Evolutionary conservation across 1,139 yeast species (phyloP), one percentile per base, ranked within the genome.

Genomic region (Hanseniaspora sp.): DNA sequence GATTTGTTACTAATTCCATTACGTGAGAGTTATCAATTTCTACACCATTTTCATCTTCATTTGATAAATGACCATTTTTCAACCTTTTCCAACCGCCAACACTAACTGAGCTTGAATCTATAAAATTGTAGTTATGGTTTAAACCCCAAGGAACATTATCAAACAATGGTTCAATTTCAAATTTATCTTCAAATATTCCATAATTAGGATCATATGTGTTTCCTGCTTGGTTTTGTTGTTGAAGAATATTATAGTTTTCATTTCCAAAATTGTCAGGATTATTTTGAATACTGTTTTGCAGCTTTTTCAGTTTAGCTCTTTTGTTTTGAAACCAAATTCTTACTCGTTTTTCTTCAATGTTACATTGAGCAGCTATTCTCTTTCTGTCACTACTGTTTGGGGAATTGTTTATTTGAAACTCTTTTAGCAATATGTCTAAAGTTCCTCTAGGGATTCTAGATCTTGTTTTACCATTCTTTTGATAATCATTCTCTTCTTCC

Each of bases 241-340:
- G 52, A 23, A 43, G 44, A 9, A 53, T 38, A 29, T 46, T 52
- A 44, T 48, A 7, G 17, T 54, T 23, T 54, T 58, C 11, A 56
- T 48, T 34, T 59, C 56, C 12, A 56, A 46, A 12, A 58, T 41
- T 15, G 18, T 17, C 29, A 33, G 2, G 2, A 23, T 56, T 13
- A 30, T 56, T 28, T 44, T 44, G 33, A 52, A 54, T 38, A 47
- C 43, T 43, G 37, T 44, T 41, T 78, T 82, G 59, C 74, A 64
- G 63, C 78, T 81, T 66, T 64, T 90, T 75, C 52, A 80, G 75
- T 64, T 87, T 87, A 18, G 96, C 96, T 58, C 96, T 71, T 61
- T 94, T 74, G 65, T 90, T 90, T 67, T 90, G 97, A 65, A 90
- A 90, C 97, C 97, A 90, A 51, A 90, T 88, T 56, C 95, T 76